Conservation (phyloP, 176 grass and related monocot genomes). For the Aegilops sharonensis region DNA sequence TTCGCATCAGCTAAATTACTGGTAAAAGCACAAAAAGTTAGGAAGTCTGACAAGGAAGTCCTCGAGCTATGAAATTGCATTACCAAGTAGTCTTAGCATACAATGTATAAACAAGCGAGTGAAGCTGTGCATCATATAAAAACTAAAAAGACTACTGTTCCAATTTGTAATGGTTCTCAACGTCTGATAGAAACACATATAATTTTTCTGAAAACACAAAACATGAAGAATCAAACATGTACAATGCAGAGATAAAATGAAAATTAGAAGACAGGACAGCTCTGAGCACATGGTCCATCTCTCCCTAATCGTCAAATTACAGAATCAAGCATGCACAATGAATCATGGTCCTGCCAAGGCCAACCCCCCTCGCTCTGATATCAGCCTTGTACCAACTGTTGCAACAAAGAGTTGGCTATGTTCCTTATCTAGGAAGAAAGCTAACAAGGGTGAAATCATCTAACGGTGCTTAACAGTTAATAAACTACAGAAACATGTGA, state of each 20-base stretch:
- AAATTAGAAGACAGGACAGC: background rate
- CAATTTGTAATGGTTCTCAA: constrained; percentile 4
- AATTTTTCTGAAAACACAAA: background rate
- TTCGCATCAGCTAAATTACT: constrained; percentile 43
- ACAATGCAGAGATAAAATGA: background rate
- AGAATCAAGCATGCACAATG: background rate
- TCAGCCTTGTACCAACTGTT: background rate
- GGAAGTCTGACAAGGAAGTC: background rate
- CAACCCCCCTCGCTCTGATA: background rate
- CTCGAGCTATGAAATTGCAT: background rate
- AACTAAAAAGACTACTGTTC: background rate
- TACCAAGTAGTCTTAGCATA: constrained; percentile 9
- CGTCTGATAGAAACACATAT: background rate
- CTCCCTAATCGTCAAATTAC: background rate
- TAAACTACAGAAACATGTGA: background rate
- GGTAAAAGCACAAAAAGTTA: constrained; percentile 21
- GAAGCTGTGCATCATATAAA: background rate
- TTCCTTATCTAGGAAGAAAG: background rate
- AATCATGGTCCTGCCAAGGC: background rate
- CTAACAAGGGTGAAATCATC: background rate
- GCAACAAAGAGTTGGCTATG: background rate
- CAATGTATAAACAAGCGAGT: background rate
- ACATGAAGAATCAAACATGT: background rate
- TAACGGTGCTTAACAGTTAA: background rate
- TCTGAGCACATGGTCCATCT: background rate